Base-by-base conservation (phyloP, 768 basidiomycete genomes). In the Lactarius tabidus region DNA sequence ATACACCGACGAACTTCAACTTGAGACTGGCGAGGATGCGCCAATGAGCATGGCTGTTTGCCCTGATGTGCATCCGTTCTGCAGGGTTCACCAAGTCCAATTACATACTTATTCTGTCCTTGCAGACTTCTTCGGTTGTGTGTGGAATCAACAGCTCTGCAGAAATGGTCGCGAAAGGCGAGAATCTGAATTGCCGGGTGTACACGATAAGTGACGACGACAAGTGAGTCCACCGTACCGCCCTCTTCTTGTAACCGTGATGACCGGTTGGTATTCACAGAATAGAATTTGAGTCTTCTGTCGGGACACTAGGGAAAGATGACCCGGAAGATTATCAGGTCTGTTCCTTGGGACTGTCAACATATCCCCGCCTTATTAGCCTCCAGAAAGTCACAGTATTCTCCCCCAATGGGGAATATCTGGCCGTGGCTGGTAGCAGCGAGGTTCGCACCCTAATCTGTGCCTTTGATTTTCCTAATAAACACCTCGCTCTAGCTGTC, bases 41-140 rank as follows among this genome's bases (percentile, higher is more conserved):
- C 95, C 97, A n/a, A 98, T 95, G 93, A 96, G 94, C 74, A 88
- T 98, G 81, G 87, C 89, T 20, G 82, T 85, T 15, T 77, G 89
- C 72, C 75, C 79, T 10, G 74, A 85, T 77, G 91, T 90, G 74
- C 66, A 76, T 67, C 28, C 64, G 57, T 48, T 35, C 45, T 60
- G 57, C 65, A 26, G 45, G 39, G 60, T 45, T 36, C 23, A 41
- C 12, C 67, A 41, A 62, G 51, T 9, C 35, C 65, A 33, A 12
- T 33, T 9, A 56, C 41, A 4, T 33, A n/a, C 55, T 28, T 41
- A 59, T 59, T 61, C 28, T 48, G 59, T 41, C 48, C 84, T 82
- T 77, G 74, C 57, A 78, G 81, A 73, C 78, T 78, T 67, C 43
- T 4, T 65, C 59, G 18, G 69, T 98, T 59, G 83, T 89, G 0